These are phyloP conservation scores for Rhodotorula sphaerocarpa DNA, from an alignment of 768 basidiomycete genomes.

Conservation along the genomic window DNA sequence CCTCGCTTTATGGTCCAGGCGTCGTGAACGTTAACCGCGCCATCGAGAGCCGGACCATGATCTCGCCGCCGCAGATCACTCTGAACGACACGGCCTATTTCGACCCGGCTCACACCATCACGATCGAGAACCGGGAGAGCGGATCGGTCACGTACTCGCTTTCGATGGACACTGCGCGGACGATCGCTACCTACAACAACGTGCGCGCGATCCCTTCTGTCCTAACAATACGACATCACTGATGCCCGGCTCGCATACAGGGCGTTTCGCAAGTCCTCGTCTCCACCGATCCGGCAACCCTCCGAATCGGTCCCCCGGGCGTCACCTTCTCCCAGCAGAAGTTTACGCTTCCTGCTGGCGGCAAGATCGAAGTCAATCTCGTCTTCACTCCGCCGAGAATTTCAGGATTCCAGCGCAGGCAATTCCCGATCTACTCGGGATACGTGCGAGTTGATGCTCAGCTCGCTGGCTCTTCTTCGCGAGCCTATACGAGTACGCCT, in stretches of 20 bases:
- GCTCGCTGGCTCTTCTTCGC: no score
- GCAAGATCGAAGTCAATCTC: conserved; percentile 36
- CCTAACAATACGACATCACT: neutral
- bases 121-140: conserved; percentile 42
- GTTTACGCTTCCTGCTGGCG: conserved; percentile 46
- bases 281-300: neutral
- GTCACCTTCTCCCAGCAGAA: conserved; percentile 1
- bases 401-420: conserved; percentile 38
- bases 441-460: conserved; percentile 35
- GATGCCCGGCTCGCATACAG: neutral
- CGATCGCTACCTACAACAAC: neutral
- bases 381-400: conserved; percentile 39
- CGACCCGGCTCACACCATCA: conserved; percentile 48
- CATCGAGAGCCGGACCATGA: conserved; percentile 48
- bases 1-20: no score
- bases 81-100: conserved; percentile 61
- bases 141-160: conserved; percentile 6
- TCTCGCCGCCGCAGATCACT: conserved; percentile 55
- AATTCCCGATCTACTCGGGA: conserved; percentile 44
- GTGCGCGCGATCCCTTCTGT: neutral
- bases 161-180: neutral
- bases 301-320: neutral
- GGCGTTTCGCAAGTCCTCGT: conserved; percentile 5
- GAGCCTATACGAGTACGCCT: no score
- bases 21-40: conserved; percentile 56